Conservation (phyloP, 129 eudicot species). For the Logfia minima region DNA sequence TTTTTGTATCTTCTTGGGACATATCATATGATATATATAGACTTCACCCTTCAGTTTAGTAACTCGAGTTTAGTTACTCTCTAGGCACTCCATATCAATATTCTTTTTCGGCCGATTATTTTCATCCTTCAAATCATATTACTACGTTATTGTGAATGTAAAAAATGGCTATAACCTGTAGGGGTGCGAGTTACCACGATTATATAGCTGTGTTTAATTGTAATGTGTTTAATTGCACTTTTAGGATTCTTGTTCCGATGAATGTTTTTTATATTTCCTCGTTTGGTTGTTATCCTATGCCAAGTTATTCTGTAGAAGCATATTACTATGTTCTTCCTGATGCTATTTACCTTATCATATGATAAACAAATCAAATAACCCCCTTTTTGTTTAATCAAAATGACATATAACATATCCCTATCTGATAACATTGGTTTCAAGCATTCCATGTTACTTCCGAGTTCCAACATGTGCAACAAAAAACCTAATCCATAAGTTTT, state of each 20-base stretch:
- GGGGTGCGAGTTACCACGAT: conserved; percentile 29
- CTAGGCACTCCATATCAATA: conserved; percentile 22
- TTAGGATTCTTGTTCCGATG: conserved; percentile 8
- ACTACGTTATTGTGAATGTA: conserved; percentile 33
- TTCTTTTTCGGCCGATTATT: conserved; percentile 29
- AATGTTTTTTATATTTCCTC: neutral
- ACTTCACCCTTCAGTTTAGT: conserved; percentile 38
- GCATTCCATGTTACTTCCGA: too few relatives aligned
- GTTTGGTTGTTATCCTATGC: conserved; percentile 4
- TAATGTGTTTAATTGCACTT: conserved; percentile 13
- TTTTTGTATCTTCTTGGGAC: conserved; percentile 38
- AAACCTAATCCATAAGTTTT: too few relatives aligned
- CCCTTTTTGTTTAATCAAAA: neutral
- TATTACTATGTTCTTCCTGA: neutral
- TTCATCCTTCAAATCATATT: conserved; percentile 28
- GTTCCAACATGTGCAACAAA: too few relatives aligned
- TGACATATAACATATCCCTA: neutral
- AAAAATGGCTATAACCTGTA: conserved; percentile 30
- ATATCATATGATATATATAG: conserved; percentile 32
- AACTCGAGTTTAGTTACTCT: conserved; percentile 30
- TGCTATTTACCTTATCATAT: neutral
- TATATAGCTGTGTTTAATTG: conserved; percentile 25
- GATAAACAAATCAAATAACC: neutral
- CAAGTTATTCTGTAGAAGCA: neutral
- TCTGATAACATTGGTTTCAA: neutral